Evolutionary conservation across 768 basidiomycete species (phyloP), one percentile per base, ranked within the genome.

Genomic region (Myochromella boudieri): DNA sequence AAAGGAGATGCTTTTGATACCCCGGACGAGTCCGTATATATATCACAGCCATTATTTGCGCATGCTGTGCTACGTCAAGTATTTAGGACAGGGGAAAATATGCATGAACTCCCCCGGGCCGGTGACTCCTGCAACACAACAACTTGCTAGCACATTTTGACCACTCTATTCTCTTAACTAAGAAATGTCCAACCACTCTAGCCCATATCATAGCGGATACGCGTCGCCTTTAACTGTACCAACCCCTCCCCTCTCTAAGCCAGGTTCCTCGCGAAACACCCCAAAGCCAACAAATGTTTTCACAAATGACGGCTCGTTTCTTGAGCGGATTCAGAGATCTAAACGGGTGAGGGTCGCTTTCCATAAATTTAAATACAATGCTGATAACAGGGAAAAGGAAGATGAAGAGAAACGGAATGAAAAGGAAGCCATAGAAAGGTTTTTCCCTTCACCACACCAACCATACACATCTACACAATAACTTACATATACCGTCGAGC

Each of bases 281-380:
- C 46, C 62, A 15, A 70, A 69, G 44, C 62, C 68, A 8, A 43
- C 49, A 18, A 86, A 85, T 59, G 75, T 85, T 17, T 87, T 87
- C 60, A 73, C 82, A 44, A 78, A 85, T 59, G 84, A 85, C 54
- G 84, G 84, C 6, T 83, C 82, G 7, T 86, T 85, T 60, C 65
- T 85, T 45, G 76, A 85, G 54, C 74, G 82, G 8, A 76, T 85
- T 57, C 79, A 82, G 62, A 75, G 77, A 24, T 66, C 68, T 37
- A 78, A 75, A 65, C 75, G 71, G 76, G 84, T 80, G 26, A 34
- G 33, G 8, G 8, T 31, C n/a, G n/a, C 29, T 8, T 31, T 31
- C 29, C 33, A 5, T 14, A 6, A 34, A 34, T 34, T 34, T 34
- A 0, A 21, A 34, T 32, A 12, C 11, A 9, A n/a, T 28, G 37